These are phyloP conservation scores for Melaleuca alternifolia DNA, from an alignment of 345 rosid genomes.

Conservation along the genomic window DNA sequence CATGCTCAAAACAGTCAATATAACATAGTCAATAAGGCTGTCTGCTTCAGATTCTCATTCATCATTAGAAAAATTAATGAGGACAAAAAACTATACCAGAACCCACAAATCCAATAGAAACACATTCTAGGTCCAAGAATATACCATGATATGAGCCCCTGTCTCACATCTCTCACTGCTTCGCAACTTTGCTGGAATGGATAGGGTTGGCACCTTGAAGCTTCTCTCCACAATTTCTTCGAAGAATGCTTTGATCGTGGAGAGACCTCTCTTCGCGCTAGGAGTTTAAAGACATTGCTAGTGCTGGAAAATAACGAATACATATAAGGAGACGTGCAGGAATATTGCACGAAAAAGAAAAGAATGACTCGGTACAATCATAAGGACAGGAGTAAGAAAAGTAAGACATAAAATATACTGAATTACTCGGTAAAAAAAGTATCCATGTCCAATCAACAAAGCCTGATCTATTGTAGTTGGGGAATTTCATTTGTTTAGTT, in stretches of 20 bases:
- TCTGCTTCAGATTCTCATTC: background rate
- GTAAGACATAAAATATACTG: background rate
- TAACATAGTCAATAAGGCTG: background rate
- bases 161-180: constrained; percentile 42
- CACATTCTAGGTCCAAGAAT: background rate
- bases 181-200: constrained; percentile 23
- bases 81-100: background rate
- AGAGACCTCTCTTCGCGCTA: constrained; percentile 60
- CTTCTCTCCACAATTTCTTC: constrained; percentile 49
- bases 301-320: constrained; percentile 11
- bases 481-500: background rate
- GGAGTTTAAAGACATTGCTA: constrained; percentile 44
- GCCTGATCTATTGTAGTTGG: background rate
- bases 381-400: background rate
- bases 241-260: constrained; percentile 49
- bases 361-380: background rate
- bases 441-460: background rate
- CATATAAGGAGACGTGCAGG: background rate
- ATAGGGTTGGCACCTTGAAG: constrained; percentile 19
- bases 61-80: background rate
- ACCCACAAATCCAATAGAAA: background rate
- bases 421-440: background rate
- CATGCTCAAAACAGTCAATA: background rate
- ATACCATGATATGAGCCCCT: constrained; percentile 64
- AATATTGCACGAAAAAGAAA: background rate